Evolutionary conservation across 1,284 basidiomycete species (phyloP).

Genomic region (Tilletia walkeri): DNA sequence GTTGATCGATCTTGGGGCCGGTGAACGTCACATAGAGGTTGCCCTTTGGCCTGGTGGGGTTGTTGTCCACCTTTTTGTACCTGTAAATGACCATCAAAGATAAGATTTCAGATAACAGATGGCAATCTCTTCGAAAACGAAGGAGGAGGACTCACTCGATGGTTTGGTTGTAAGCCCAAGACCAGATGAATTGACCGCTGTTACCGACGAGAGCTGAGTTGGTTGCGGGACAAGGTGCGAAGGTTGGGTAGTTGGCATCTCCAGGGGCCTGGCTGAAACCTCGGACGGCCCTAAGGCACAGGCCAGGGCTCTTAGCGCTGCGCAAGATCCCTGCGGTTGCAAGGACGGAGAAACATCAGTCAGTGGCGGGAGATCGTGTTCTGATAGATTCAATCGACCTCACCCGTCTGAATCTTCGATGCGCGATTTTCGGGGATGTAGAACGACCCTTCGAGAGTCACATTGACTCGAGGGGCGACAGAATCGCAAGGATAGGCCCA

Average conservation of each 20-base stretch:
- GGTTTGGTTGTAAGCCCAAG: not conserved
- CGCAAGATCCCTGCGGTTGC: slow-evolving; percentile 1
- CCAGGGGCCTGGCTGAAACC: slow-evolving; percentile 5
- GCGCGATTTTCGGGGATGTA: not conserved
- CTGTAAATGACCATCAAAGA: too few species aligned
- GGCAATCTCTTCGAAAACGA: too few species aligned
- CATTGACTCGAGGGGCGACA: not conserved
- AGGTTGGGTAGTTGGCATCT: not conserved
- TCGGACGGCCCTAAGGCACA: slow-evolving; percentile 4
- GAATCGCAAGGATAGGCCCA: not conserved
- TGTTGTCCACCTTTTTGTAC: slow-evolving; percentile 4
- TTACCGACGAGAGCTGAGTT: not conserved
- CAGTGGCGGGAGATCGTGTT: not conserved
- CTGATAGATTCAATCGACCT: not conserved
- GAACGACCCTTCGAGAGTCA: not conserved
- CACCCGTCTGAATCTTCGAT: not conserved
- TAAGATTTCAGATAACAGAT: too few species aligned
- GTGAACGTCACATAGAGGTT: not conserved
- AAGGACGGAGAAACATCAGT: not conserved
- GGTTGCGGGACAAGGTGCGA: not conserved
- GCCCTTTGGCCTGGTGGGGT: not conserved
- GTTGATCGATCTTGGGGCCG: slow-evolving; percentile 5
- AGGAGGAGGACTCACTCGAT: not conserved
- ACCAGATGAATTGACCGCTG: slow-evolving; percentile 3
- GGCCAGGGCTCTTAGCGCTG: not conserved